phyloP scores from a whole-genome alignment of 164 flowering plant species.

The Chimonanthus praecox region DNA sequence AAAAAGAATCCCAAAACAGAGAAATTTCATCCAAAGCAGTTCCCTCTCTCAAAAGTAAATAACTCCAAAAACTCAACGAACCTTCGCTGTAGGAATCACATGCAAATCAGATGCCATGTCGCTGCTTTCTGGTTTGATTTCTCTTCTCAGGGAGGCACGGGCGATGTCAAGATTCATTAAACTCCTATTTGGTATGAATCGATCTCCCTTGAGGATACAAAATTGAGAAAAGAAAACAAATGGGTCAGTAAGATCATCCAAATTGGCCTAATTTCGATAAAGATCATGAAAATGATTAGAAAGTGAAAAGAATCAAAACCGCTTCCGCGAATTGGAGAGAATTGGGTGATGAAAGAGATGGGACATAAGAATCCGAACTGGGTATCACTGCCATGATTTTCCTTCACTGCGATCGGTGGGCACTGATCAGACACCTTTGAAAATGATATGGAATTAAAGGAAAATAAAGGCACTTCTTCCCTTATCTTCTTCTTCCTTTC shows the following conservation, averaged over 20 bases:
- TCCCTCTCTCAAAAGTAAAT: conserved; percentile 2
- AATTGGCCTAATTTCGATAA: not conserved
- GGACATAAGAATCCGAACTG: conserved; percentile 36
- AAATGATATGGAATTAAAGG: not conserved
- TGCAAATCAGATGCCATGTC: not conserved
- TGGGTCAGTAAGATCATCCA: not conserved
- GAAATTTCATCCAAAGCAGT: conserved; percentile 3
- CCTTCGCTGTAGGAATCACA: conserved; percentile 13
- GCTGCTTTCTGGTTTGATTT: conserved; percentile 7
- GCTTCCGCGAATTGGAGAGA: conserved; percentile 31
- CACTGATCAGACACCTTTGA: not conserved
- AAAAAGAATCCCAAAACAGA: not conserved
- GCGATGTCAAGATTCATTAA: conserved; percentile 62
- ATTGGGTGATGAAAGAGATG: conserved; percentile 24
- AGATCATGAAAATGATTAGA: not conserved
- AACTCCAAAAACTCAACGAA: conserved; percentile 9
- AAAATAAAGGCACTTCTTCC: too few species aligned
- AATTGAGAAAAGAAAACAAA: not conserved
- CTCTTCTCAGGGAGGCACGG: conserved; percentile 27
- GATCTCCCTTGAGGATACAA: conserved; percentile 35
- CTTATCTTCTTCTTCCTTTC: too few species aligned
- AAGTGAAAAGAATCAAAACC: conserved; percentile 14
- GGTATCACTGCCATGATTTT: conserved; percentile 7
- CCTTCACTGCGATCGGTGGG: conserved; percentile 9
- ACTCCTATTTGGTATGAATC: conserved; percentile 57